Percentiles rank a stretch among this genome's conserved stretches.
These are phyloP conservation scores for Leccinum uliginosum DNA, from an alignment of 768 basidiomycete genomes.

Conservation along the genomic window DNA sequence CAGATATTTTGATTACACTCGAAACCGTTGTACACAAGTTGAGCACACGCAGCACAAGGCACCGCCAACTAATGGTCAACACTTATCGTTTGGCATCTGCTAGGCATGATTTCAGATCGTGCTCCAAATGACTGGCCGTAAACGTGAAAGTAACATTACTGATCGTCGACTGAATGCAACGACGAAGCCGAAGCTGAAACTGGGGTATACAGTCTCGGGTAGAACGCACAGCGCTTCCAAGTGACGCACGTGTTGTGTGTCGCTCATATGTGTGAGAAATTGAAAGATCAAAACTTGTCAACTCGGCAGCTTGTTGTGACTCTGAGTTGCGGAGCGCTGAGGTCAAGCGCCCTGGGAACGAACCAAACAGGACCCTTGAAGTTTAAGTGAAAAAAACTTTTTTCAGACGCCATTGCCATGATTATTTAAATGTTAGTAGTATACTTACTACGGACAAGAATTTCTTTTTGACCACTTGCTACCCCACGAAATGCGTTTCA, in stretches of 20 bases:
- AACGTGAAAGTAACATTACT: neutral
- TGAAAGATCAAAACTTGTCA: neutral
- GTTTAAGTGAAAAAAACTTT: slow-evolving; percentile 20
- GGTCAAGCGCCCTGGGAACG: neutral
- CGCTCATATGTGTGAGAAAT: neutral
- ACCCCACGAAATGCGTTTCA: slow-evolving; percentile 30
- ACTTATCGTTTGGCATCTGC: too few relatives aligned
- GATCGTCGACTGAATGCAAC: neutral
- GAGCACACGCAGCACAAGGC: neutral
- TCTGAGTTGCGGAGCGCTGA: too few relatives aligned
- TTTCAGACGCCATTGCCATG: neutral
- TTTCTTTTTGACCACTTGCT: neutral
- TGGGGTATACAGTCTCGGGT: neutral
- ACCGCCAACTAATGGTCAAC: neutral
- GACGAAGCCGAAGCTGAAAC: neutral
- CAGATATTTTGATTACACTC: neutral
- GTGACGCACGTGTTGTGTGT: neutral
- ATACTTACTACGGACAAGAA: neutral
- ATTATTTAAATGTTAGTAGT: slow-evolving; percentile 8
- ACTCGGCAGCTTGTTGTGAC: neutral
- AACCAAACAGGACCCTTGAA: slow-evolving; percentile 24
- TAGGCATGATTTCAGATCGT: neutral
- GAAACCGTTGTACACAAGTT: neutral
- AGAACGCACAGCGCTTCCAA: neutral
- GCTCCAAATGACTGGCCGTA: neutral